Evolutionary conservation across 139 green algal genomes (phyloP), one percentile per base, ranked within the genome.

Genomic region (Micractinium sp.): DNA sequence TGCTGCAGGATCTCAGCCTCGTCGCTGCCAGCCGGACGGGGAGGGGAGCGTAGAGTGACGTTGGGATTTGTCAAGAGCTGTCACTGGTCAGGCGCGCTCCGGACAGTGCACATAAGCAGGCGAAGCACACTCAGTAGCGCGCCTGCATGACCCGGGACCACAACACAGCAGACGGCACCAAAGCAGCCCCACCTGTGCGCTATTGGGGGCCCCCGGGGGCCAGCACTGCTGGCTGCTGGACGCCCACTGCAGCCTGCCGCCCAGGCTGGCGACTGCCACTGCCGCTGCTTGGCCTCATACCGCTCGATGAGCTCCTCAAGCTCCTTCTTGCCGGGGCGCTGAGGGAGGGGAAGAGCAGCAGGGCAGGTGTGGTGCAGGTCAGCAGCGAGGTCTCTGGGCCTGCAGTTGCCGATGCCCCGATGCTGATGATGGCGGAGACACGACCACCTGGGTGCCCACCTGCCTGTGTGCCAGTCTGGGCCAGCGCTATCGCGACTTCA

Each of bases 221-320:
- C 36, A 61, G 0, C 18, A 36, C 22, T 9, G 77, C 36, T 39
- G 31, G 78, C 15, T n/a, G 74, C 74, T 80, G 74, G 15, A 16
- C 33, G 15, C 14, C 5, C 19, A 31, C 29, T 69, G 38, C 84
- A 2, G 69, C 39, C 41, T 69, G 71, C n/a, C n/a, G 41, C 41
- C 84, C 84, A 88, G 84, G 84, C 84, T 13, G 84, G 84, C 20
- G 67, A 56, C n/a, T 38, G 47, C 86, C 86, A 81, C 63, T 90
- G 77, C 38, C 31, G 39, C 27, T 67, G 80, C 35, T 82, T 56
- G 86, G 90, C 87, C 78, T 92, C 89, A n/a, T 88, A 88, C 47
- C 89, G 85, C 53, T 80, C 39, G 66, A 92, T 90, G 78, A 92
- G 47, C 2, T 84, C 74, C 1, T 85, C 60, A 27, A 92, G 78